A percentile compares a stretch with the other conserved stretches of the same genome.
Evolutionary conservation across 345 rosid genomes (phyloP).

Genomic region (Citrus mangshanensis): DNA sequence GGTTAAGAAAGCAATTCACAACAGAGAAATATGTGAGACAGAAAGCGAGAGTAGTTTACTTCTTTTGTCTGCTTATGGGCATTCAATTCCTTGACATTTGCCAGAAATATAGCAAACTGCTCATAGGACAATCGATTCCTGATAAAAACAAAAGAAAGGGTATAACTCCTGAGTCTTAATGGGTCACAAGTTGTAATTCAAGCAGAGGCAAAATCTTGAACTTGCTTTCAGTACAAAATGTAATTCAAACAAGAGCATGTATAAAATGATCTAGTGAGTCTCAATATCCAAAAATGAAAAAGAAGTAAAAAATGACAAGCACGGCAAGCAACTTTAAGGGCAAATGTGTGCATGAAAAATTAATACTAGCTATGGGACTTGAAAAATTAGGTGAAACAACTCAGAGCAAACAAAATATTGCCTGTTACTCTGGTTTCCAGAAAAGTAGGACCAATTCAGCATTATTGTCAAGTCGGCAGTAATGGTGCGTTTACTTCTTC

Average conservation of each 20-base stretch:
- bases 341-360: background rate
- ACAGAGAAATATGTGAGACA: background rate
- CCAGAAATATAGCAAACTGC: constrained; percentile 88
- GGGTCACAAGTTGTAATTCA: constrained; percentile 1
- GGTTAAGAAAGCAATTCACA: background rate
- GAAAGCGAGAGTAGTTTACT: constrained; percentile 28
- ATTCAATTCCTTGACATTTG: constrained; percentile 91
- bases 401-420: background rate
- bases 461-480: background rate
- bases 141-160: constrained; percentile 14
- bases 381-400: background rate
- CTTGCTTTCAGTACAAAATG: background rate
- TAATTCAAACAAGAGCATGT: background rate
- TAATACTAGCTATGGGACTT: background rate
- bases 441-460: background rate
- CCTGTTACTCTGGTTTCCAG: background rate
- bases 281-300: background rate
- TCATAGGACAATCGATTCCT: constrained; percentile 81
- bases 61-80: constrained; percentile 90
- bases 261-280: background rate
- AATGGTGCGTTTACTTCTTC: too few species aligned
- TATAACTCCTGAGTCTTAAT: background rate
- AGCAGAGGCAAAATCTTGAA: background rate
- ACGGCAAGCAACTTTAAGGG: background rate
- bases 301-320: background rate